phyloP scores from a whole-genome alignment of 2,329 filamentous ascomycete genomes.

The Verticillium dahliae region DNA sequence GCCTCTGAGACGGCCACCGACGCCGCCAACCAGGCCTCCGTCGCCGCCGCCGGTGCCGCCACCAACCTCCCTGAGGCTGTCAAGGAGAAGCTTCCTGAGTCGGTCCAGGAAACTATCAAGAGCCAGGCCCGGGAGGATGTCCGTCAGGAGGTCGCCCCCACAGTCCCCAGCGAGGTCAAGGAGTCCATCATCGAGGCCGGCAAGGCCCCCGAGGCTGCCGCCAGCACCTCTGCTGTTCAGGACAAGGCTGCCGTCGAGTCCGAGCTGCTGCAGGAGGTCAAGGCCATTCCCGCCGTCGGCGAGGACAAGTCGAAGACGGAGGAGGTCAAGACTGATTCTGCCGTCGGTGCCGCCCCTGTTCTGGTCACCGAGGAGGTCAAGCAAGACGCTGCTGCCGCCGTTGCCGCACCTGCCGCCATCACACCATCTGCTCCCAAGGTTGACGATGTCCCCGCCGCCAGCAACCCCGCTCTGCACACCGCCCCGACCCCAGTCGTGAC shows the following conservation, averaged over 20 bases:
- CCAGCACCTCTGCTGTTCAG: constrained; percentile 59
- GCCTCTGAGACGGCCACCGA: constrained; percentile 29
- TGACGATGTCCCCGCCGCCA: constrained; percentile 3
- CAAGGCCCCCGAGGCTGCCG: constrained; percentile 63
- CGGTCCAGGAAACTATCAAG: constrained; percentile 41
- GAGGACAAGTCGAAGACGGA: constrained; percentile 17
- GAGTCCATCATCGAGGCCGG: constrained; percentile 52
- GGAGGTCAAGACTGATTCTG: constrained; percentile 9
- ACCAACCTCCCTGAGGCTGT: constrained; percentile 47
- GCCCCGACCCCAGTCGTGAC: not conserved
- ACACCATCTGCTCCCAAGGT: not conserved
- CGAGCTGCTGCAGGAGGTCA: constrained; percentile 63
- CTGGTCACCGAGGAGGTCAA: constrained; percentile 7
- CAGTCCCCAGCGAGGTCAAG: constrained; percentile 50
- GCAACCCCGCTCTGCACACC: not conserved
- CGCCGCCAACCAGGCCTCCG: constrained; percentile 27
- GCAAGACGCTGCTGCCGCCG: constrained; percentile 7
- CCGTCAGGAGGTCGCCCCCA: constrained; percentile 37
- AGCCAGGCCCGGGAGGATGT: constrained; percentile 33
- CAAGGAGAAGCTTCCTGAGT: constrained; percentile 42
- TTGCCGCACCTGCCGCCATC: not conserved
- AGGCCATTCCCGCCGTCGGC: constrained; percentile 27
- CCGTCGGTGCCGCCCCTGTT: not conserved
- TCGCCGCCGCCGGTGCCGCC: constrained; percentile 29
- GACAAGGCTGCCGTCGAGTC: constrained; percentile 71